Evolutionary conservation across 2,329 filamentous ascomycete genomes (phyloP).

Genomic region (Triangularia setosa): DNA sequence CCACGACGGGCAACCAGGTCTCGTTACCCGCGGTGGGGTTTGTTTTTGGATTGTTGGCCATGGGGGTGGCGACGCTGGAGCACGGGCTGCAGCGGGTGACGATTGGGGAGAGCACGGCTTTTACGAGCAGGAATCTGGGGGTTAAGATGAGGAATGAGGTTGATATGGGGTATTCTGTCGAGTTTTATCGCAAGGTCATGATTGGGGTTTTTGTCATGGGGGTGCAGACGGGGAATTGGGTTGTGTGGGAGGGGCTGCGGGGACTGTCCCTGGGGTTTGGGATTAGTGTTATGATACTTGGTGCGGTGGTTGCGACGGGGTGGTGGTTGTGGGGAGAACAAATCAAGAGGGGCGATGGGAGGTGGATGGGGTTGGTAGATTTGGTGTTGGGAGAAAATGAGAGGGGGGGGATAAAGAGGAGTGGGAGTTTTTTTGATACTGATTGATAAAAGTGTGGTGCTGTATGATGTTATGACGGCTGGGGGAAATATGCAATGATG

Average conservation of each 20-base stretch:
- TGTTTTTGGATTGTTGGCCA: constrained; percentile 45
- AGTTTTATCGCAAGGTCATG: constrained; percentile 38
- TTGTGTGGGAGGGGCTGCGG: constrained; percentile 34
- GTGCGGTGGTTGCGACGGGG: constrained; percentile 29
- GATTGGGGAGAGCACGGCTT: constrained; percentile 46
- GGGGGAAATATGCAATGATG: not conserved
- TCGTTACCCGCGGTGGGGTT: constrained; percentile 42
- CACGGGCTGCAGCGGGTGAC: constrained; percentile 38
- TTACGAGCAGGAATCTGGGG: constrained; percentile 45
- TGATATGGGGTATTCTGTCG: constrained; percentile 46
- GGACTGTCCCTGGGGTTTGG: constrained; percentile 39
- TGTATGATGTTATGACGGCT: not conserved
- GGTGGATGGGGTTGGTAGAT: constrained; percentile 45
- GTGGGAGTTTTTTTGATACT: constrained; percentile 34
- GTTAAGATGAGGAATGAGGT: constrained; percentile 43
- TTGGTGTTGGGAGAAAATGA: constrained; percentile 34
- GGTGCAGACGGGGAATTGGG: constrained; percentile 36
- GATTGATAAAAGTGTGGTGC: constrained; percentile 14
- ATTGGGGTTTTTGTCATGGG: constrained; percentile 44
- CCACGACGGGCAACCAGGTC: constrained; percentile 27
- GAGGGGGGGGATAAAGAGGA: constrained; percentile 30
- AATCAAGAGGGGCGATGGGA: constrained; percentile 42
- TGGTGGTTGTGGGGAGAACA: constrained; percentile 43
- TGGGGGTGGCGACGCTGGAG: constrained; percentile 40
- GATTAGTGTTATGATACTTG: constrained; percentile 40